A percentile compares a stretch with the other conserved stretches of the same genome.
phyloP scores from a whole-genome alignment of 1,284 basidiomycete genomes.

The Tilletia indica region DNA sequence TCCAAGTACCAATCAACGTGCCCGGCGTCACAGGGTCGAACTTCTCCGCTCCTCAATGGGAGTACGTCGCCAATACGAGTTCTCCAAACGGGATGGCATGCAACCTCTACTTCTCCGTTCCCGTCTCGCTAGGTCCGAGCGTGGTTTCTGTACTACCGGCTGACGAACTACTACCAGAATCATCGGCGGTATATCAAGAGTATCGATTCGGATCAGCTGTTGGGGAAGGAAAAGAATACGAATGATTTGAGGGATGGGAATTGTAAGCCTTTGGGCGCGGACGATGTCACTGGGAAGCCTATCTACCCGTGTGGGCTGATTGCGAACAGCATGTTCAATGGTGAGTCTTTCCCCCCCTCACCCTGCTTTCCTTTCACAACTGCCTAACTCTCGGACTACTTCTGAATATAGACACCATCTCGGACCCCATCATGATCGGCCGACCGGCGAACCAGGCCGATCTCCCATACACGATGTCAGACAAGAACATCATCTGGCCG shows the following conservation, averaged over 20 bases:
- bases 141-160: conserved; percentile 92
- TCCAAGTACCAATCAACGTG: conserved; percentile 67
- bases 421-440: conserved; percentile 66
- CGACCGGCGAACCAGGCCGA: conserved; percentile 59
- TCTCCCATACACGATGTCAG: conserved; percentile 70
- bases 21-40: conserved; percentile 5
- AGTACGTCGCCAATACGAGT: conserved; percentile 34
- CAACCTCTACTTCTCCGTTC: conserved; percentile 61
- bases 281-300: conserved; percentile 26
- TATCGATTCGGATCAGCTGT: conserved; percentile 78
- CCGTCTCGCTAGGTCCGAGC: conserved; percentile 70
- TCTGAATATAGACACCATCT: conserved; percentile 69
- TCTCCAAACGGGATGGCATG: conserved; percentile 33
- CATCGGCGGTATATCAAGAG: conserved; percentile 97
- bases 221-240: conserved; percentile 65
- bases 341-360: conserved; percentile 58
- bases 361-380: neutral
- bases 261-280: conserved; percentile 78
- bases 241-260: conserved; percentile 64
- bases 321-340: conserved; percentile 97
- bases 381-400: neutral
- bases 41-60: conserved; percentile 18
- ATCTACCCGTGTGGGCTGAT: conserved; percentile 92
- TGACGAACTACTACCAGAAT: conserved; percentile 77
- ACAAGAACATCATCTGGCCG: conserved; percentile 86